Base-by-base conservation (phyloP, 192 early-diverging fungal genomes). In the Dissophora ornata region DNA sequence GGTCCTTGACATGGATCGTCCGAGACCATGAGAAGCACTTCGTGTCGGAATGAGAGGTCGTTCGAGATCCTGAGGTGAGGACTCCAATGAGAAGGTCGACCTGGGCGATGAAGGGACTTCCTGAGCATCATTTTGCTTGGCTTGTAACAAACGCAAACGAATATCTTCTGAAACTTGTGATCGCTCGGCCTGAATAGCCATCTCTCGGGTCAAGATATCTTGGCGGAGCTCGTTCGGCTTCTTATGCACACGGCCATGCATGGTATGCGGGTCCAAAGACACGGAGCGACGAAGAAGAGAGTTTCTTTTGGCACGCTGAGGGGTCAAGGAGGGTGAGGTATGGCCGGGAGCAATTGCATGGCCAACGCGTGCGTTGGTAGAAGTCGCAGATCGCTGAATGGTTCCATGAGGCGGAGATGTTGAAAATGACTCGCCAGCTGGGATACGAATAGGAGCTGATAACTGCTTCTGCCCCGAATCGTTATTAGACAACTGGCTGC, bases 181-280 rank as follows among this genome's bases (percentile, higher is more conserved):
- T 18, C 59, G 41, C 25, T 65, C 63, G n/a, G 64, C 73, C 24
- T 67, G 73, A 15, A 77, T 62, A 12, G 64, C 50, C 38, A 77
- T 16, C 28, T 77, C 64, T 1, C 73, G 57, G 13, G 57, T 62
- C 41, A 67, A 36, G 21, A 67, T 60, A 30, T 67, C 73, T 2
- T 77, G 73, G 21, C 64, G 58, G 8, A 77, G 64, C 28, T 77
- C 73, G 7, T 67, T 75, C 2, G 71, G 64, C 26, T 45, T 61
- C 65, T 51, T 77, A 36, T 77, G 73, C 4, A 77, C 46, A 15
- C 73, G 73, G 8, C 63, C 73, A n/a, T 77, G 73, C 73, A 77
- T 77, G 0, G 58, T 62, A 38, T 77, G 73, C 0, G 73, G 73
- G 34, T 77, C 73, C 48, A 77, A 26, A 4, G 73, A 77, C 10